Conservation (phyloP, 495 filamentous ascomycete genomes). For the Hypoxylon cercidicola region DNA sequence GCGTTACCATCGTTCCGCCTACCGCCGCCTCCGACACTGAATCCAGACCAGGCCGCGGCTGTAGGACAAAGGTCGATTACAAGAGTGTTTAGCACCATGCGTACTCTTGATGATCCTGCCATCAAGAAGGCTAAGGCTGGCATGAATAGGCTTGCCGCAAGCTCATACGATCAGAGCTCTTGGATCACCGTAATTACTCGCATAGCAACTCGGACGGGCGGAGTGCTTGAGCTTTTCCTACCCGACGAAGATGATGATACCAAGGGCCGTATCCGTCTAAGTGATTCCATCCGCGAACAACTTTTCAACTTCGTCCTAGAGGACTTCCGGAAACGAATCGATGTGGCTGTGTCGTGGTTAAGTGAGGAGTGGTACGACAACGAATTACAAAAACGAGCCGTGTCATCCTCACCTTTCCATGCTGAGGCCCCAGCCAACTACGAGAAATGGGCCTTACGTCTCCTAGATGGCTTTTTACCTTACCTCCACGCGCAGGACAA, state of each 20-base stretch:
- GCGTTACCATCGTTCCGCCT: conserved; percentile 77
- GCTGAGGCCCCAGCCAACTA: conserved; percentile 71
- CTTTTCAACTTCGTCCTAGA: conserved; percentile 86
- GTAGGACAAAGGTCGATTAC: conserved; percentile 75
- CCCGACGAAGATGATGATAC: conserved; percentile 62
- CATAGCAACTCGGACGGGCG: conserved; percentile 81
- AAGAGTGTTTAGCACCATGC: conserved; percentile 81
- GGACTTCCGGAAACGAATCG: conserved; percentile 89
- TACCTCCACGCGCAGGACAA: conserved; percentile 91
- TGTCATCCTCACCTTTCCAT: conserved; percentile 24
- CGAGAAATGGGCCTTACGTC: conserved; percentile 78
- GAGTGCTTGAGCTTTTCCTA: conserved; percentile 67
- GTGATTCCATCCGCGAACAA: conserved; percentile 77
- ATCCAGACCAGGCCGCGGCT: conserved; percentile 71
- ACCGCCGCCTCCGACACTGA: conserved; percentile 78
- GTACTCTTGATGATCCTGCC: conserved; percentile 66
- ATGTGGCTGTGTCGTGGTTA: conserved; percentile 88
- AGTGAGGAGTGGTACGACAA: conserved; percentile 99
- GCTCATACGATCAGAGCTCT: conserved; percentile 84
- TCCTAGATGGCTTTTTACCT: conserved; percentile 86
- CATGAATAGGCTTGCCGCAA: conserved; percentile 85
- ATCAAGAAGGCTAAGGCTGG: conserved; percentile 70
- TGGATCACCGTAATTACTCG: conserved; percentile 91
- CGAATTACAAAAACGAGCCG: conserved; percentile 64
- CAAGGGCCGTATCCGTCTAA: conserved; percentile 52